Percentiles rank a stretch among this genome's conserved stretches.
Conservation (phyloP, 257 asterid species). For the Scutellaria baicalensis region DNA sequence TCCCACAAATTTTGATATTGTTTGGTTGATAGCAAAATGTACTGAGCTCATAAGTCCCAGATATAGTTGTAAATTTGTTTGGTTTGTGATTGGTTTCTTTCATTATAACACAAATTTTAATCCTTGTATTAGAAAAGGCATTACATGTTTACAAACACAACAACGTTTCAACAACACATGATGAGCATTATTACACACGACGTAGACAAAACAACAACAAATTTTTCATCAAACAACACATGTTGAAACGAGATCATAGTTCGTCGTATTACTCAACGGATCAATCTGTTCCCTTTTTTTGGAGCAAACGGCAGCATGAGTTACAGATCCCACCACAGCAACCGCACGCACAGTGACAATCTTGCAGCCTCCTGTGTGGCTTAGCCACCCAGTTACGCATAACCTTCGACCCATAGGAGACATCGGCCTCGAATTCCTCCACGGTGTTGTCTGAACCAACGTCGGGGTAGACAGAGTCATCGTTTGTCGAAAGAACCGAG, state of each 20-base stretch:
- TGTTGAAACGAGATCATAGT: no score
- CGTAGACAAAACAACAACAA: no score
- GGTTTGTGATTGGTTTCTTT: no score
- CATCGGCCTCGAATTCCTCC: not conserved
- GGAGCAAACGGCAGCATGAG: constrained; percentile 2
- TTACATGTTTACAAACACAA: no score
- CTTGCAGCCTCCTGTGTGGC: constrained; percentile 18
- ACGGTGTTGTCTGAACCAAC: not conserved
- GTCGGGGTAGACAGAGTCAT: not conserved
- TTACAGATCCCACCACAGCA: constrained; percentile 18
- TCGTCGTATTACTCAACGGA: not conserved
- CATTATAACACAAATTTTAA: no score
- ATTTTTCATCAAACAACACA: no score
- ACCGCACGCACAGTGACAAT: constrained; percentile 6
- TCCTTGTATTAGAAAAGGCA: no score
- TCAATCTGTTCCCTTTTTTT: not conserved
- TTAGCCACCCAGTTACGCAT: not conserved
- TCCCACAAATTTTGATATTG: not conserved
- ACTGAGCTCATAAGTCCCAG: no score
- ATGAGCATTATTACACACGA: no score
- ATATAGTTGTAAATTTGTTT: no score
- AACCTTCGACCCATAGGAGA: not conserved
- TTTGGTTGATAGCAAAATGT: no score
- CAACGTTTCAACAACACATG: no score
- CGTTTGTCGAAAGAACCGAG: not conserved